These are phyloP conservation scores for Candida suzukii DNA, from an alignment of 805 yeast species.

Conservation along the genomic window DNA sequence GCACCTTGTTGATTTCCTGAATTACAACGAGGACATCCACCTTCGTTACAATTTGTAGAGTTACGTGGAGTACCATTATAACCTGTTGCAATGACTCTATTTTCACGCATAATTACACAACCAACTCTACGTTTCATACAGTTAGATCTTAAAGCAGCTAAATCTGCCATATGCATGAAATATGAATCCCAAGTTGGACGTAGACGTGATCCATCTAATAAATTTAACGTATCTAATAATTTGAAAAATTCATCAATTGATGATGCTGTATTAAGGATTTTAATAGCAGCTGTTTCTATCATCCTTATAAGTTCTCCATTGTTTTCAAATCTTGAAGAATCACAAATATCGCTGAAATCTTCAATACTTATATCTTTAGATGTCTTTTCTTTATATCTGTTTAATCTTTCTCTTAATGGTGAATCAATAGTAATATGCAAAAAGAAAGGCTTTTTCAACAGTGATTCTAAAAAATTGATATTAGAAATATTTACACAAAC, in stretches of 20 bases:
- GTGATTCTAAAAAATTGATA: slow-evolving; percentile 33
- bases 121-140: slow-evolving; percentile 98
- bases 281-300: slow-evolving; percentile 43
- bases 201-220: slow-evolving; percentile 48
- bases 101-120: slow-evolving; percentile 84
- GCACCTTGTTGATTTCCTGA: slow-evolving; percentile 56
- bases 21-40: slow-evolving; percentile 92
- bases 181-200: slow-evolving; percentile 96
- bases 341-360: slow-evolving; percentile 27
- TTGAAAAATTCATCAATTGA: slow-evolving; percentile 29
- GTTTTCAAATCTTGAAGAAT: slow-evolving; percentile 12
- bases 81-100: slow-evolving; percentile 89
- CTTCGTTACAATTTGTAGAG: slow-evolving; percentile 82
- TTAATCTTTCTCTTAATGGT: slow-evolving; percentile 44
- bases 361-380: not conserved
- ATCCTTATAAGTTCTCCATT: slow-evolving; percentile 30
- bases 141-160: slow-evolving; percentile 88
- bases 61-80: slow-evolving; percentile 97
- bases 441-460: slow-evolving; percentile 74
- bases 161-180: slow-evolving; percentile 87
- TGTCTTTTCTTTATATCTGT: slow-evolving; percentile 19
- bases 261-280: slow-evolving; percentile 44
- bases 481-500: slow-evolving; percentile 49
- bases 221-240: slow-evolving; percentile 32
- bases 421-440: slow-evolving; percentile 76